These are phyloP conservation scores for Hemileccinum impolitum DNA, from an alignment of 768 basidiomycete species.

Conservation along the genomic window DNA sequence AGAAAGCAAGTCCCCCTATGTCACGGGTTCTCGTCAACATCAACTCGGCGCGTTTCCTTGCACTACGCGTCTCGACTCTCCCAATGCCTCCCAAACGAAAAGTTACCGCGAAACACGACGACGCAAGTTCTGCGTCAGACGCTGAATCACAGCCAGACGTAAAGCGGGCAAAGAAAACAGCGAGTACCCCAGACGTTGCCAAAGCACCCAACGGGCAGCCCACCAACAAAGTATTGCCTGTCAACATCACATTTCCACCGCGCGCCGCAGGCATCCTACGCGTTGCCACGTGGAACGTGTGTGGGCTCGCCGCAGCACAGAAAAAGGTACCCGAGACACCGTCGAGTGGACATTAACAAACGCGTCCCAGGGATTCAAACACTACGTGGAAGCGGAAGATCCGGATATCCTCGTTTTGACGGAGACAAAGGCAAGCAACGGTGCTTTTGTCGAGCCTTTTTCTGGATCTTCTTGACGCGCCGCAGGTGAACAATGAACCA, in stretches of 20 bases:
- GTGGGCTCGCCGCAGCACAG: conserved; percentile 67
- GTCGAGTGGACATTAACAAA: neutral
- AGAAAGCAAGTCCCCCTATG: conserved; percentile 2
- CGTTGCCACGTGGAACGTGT: conserved; percentile 77
- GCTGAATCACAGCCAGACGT: conserved; percentile 22
- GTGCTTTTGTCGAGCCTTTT: neutral
- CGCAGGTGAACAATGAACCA: conserved; percentile 68
- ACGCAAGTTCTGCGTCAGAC: conserved; percentile 28
- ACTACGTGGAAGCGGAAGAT: conserved; percentile 82
- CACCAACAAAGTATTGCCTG: conserved; percentile 72
- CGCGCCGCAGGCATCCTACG: conserved; percentile 46
- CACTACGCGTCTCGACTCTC: neutral
- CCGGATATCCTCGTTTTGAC: conserved; percentile 81
- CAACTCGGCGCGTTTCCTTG: neutral
- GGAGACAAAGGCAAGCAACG: conserved; percentile 67
- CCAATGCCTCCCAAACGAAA: conserved; percentile 33
- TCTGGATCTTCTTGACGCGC: conserved; percentile 6
- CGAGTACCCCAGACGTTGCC: conserved; percentile 1
- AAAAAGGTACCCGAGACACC: conserved; percentile 57
- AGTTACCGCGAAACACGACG: conserved; percentile 33
- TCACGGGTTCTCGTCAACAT: neutral
- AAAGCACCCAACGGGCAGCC: conserved; percentile 51
- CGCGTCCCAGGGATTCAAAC: conserved; percentile 64
- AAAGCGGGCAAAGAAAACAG: conserved; percentile 27
- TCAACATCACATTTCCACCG: conserved; percentile 53